Percentiles rank a stretch among this genome's conserved stretches.
These are phyloP conservation scores for Boletus insuetus DNA, from an alignment of 768 basidiomycete species.

Conservation along the genomic window DNA sequence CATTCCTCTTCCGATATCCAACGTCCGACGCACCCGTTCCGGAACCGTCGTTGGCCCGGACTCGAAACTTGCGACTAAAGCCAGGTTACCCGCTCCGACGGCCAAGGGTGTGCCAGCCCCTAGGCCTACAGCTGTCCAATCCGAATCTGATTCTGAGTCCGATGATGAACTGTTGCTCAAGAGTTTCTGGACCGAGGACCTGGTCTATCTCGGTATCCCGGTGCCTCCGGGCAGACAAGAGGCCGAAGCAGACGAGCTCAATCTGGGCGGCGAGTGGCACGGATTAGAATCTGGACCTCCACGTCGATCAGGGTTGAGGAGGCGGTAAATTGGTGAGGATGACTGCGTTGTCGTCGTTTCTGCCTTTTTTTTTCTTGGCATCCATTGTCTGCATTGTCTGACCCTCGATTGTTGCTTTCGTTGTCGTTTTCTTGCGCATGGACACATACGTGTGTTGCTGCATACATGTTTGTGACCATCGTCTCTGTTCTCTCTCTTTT, in stretches of 20 bases:
- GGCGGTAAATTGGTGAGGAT: slow-evolving; percentile 4
- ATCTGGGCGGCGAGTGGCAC: slow-evolving; percentile 18
- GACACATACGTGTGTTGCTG: slow-evolving; percentile 1
- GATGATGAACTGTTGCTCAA: slow-evolving; percentile 27
- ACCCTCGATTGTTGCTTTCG: not conserved
- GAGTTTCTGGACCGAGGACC: slow-evolving; percentile 18
- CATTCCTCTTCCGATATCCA: slow-evolving; percentile 1
- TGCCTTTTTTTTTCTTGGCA: not conserved
- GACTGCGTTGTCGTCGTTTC: not conserved
- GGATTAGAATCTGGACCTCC: slow-evolving; percentile 6
- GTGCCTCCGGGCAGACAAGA: slow-evolving; percentile 2
- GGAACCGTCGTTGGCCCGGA: slow-evolving; percentile 43
- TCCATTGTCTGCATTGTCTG: not conserved
- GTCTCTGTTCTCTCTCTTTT: not conserved
- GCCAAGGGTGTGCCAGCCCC: not conserved
- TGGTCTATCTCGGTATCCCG: slow-evolving; percentile 21
- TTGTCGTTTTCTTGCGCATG: slow-evolving; percentile 6
- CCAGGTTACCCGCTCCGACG: not conserved
- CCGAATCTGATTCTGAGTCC: slow-evolving; percentile 15
- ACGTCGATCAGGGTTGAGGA: slow-evolving; percentile 7
- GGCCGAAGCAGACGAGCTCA: slow-evolving; percentile 27
- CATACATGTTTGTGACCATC: not conserved
- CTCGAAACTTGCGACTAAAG: slow-evolving; percentile 21
- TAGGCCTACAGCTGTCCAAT: not conserved
- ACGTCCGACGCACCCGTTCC: slow-evolving; percentile 44